Evolutionary conservation across 139 green algal genomes (phyloP), one percentile per base, ranked within the genome.

Genomic region (Tetradesmus obliquus): DNA sequence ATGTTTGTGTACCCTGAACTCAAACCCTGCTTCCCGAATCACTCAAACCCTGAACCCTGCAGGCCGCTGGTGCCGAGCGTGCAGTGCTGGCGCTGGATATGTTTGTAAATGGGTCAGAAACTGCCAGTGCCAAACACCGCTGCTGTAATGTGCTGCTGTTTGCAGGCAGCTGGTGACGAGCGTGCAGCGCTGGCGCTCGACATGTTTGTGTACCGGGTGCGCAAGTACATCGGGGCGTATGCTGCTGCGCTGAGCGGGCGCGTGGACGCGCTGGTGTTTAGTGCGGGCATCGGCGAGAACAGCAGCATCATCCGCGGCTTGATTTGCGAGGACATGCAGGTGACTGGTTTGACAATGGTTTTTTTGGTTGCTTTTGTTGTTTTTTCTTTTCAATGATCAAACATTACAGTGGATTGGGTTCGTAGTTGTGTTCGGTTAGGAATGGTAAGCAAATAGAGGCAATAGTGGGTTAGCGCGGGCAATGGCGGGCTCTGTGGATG

Each of bases 171-270:
- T 3, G 97, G 95, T 17, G 94, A 97, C 55, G 80, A 91, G 3
- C 90, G 92, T 13, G 92, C 91, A 12, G 32, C 86, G 80, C 97
- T 99, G 13, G 97, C 97, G 0, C 83, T 99, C 20, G 95, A 97
- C 85, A 96, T 99, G 88, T 98, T 97, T 86, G 93, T 97, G 22
- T 95, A 97, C 87, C 92, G 97, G 4, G 89, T 99, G 55, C 91
- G 95, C 81, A 99, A 99, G 90, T 99, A 99, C 92, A 60, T 99
- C 8, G 97, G 97, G 1, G 93, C 95, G 1, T 99, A 99, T 91
- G 84, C 96, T 45, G 85, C 97, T 2, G 93, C 96, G 7, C 93
- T 99, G 51, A 91, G 88, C 10, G 97, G 97, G 24, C 51, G 96
- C 6, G 94, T 97, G 22, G 97, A 99, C 82, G 97, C 97, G 2